Evolutionary conservation across 495 filamentous ascomycete species (phyloP).

Genomic region (Hypoxylon rickii): DNA sequence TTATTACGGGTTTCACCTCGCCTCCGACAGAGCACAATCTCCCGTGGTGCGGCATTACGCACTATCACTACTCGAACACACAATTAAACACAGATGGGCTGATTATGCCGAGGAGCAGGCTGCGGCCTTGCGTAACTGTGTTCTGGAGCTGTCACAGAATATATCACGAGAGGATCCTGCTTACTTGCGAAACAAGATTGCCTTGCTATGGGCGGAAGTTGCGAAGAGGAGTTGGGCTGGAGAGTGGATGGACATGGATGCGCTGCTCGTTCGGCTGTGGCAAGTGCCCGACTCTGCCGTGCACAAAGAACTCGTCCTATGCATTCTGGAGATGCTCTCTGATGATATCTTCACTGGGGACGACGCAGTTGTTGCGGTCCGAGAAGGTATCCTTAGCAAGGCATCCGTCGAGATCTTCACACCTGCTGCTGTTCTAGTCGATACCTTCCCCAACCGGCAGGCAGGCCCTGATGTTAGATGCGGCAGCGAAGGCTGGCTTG

Average conservation of each 20-base stretch:
- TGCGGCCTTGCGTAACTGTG: conserved; percentile 67
- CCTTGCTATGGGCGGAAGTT: conserved; percentile 93
- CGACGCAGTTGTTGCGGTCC: conserved; percentile 79
- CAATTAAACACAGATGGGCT: conserved; percentile 80
- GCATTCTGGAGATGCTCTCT: conserved; percentile 87
- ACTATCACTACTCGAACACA: conserved; percentile 85
- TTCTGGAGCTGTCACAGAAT: conserved; percentile 76
- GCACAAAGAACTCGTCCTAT: conserved; percentile 80
- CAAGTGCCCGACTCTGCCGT: conserved; percentile 61
- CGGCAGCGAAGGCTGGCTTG: conserved; percentile 85
- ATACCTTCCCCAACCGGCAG: conserved; percentile 71
- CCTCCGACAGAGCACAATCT: conserved; percentile 69
- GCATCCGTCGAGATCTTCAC: conserved; percentile 93
- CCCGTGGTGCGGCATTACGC: conserved; percentile 91
- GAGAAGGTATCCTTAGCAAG: conserved; percentile 81
- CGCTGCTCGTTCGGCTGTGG: conserved; percentile 81
- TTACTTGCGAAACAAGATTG: conserved; percentile 90
- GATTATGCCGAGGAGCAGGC: conserved; percentile 68
- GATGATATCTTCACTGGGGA: conserved; percentile 93
- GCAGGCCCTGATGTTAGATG: conserved; percentile 64
- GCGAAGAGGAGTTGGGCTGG: conserved; percentile 90
- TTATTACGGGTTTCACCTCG: conserved; percentile 82
- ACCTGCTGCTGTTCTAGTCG: conserved; percentile 71
- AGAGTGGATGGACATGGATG: conserved; percentile 95
- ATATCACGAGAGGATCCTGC: conserved; percentile 73